These are phyloP conservation scores for Neurospora sp. DNA, from an alignment of 495 filamentous ascomycete species.

Conservation along the genomic window DNA sequence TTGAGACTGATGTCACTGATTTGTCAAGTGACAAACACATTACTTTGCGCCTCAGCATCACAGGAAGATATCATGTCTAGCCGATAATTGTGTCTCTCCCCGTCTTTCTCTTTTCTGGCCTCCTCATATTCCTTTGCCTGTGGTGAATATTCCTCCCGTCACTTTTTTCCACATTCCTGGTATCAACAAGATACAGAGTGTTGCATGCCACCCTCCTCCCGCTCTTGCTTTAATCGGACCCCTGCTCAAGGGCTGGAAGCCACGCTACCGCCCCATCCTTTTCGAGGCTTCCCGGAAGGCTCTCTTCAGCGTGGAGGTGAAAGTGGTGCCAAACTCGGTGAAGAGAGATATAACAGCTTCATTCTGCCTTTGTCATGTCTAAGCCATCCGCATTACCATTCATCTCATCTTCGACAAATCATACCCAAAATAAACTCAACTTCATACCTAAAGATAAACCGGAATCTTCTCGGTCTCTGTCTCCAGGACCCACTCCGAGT, in stretches of 20 bases:
- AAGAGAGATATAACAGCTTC: background rate
- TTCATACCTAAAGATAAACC: conserved; percentile 1
- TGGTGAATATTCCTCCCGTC: background rate
- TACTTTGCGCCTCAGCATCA: background rate
- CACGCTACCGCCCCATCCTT: conserved; percentile 9
- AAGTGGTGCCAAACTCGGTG: background rate
- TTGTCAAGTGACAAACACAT: background rate
- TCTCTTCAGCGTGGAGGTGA: conserved; percentile 2
- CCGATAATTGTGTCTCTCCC: background rate
- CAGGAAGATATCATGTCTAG: background rate
- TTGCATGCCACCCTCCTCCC: conserved; percentile 4
- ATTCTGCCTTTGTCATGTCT: background rate
- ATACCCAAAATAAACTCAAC: background rate
- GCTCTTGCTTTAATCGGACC: conserved; percentile 13
- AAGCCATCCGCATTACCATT: background rate
- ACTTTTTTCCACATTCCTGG: background rate
- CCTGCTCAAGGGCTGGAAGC: conserved; percentile 1
- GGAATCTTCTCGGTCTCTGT: conserved; percentile 2
- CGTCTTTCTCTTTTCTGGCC: background rate
- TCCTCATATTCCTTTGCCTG: background rate
- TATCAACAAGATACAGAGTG: background rate
- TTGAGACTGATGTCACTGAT: background rate
- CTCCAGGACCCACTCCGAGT: conserved; percentile 8
- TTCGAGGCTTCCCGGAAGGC: conserved; percentile 20
- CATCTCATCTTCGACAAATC: background rate